Conservation (phyloP, 2,329 filamentous ascomycete species). For the Aureobasidium sp. region DNA sequence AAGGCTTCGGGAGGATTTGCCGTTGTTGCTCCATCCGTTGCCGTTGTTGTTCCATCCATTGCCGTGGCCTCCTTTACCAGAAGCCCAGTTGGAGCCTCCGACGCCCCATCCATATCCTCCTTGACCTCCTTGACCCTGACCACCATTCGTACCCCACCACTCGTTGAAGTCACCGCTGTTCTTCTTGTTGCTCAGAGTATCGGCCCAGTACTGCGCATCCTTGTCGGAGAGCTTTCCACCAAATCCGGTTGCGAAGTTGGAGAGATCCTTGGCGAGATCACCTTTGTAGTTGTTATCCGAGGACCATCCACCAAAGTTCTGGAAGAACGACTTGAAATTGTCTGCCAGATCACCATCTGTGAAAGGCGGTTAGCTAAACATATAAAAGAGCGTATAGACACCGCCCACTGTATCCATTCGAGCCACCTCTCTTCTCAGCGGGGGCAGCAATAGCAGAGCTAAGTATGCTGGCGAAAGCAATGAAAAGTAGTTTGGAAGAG, state of each 20-base stretch:
- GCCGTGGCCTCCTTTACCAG: neutral
- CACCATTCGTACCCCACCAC: neutral
- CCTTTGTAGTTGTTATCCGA: neutral
- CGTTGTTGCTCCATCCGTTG: neutral
- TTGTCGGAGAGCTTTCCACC: slow-evolving; percentile 1
- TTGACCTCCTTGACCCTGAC: neutral
- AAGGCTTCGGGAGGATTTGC: neutral
- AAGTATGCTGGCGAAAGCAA: neutral
- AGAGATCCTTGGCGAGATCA: slow-evolving; percentile 7
- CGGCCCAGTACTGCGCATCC: slow-evolving; percentile 1
- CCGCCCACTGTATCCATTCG: neutral
- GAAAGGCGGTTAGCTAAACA: neutral
- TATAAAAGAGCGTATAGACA: neutral
- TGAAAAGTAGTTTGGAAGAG: neutral
- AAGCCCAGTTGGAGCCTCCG: neutral
- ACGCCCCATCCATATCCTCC: neutral
- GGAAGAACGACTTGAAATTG: slow-evolving; percentile 6
- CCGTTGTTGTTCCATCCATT: neutral
- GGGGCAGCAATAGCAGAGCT: slow-evolving; percentile 1
- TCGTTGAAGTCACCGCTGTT: neutral
- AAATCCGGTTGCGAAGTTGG: slow-evolving; percentile 4
- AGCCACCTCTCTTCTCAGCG: neutral
- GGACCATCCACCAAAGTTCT: neutral
- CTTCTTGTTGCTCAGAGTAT: slow-evolving; percentile 4
- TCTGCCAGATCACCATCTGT: slow-evolving; percentile 1